phyloP scores from a whole-genome alignment of 1,139 yeast species.

The Torulaspora pretoriensis region DNA sequence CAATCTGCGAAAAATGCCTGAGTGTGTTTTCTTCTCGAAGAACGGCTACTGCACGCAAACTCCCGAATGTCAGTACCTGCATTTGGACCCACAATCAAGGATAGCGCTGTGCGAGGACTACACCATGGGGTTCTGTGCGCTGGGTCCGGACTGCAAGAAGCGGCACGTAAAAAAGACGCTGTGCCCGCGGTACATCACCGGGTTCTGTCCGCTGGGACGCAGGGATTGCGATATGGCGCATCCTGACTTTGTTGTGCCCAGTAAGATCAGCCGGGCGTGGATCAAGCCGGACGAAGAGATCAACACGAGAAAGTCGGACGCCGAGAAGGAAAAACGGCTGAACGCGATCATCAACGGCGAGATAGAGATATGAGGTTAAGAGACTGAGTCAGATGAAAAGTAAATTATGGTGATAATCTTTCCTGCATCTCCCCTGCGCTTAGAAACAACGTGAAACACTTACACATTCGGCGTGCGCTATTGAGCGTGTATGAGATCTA shows the following conservation, averaged over 20 bases:
- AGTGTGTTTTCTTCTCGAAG: conserved; percentile 80
- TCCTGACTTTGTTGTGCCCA: conserved; percentile 26
- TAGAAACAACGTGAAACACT: no score
- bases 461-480: no score
- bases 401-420: no score
- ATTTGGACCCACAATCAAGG: conserved; percentile 83
- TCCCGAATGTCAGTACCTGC: conserved; percentile 90
- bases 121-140: conserved; percentile 85
- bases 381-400: no score
- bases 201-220: conserved; percentile 72
- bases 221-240: conserved; percentile 32
- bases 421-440: no score
- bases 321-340: conserved; percentile 35
- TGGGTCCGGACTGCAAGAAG: conserved; percentile 81
- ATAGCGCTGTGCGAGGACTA: conserved; percentile 85
- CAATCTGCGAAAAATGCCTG: conserved; percentile 93
- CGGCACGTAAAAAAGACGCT: conserved; percentile 74
- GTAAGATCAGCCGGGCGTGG: conserved; percentile 25
- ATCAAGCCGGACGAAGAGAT: conserved; percentile 35
- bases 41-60: conserved; percentile 92
- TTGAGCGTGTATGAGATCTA: no score
- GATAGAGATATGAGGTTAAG: conserved; percentile 11
- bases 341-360: conserved; percentile 37
- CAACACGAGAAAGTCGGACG: conserved; percentile 35
- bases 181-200: conserved; percentile 82